A percentile compares a stretch with the other conserved stretches of the same genome.
Conservation (phyloP, 257 asterid species). For the Solanum chmielewskii region DNA sequence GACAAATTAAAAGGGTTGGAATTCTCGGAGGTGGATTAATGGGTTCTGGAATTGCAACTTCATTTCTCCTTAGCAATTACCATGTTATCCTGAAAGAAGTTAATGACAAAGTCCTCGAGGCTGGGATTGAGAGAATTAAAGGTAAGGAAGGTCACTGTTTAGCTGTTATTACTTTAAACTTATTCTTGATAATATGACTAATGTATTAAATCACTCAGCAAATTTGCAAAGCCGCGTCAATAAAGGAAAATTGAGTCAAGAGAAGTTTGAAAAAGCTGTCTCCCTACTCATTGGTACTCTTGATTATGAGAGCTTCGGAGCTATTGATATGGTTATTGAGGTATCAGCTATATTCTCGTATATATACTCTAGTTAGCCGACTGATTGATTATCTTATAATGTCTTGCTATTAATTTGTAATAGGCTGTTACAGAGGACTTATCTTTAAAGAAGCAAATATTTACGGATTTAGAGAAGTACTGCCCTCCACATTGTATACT, state of each 20-base stretch:
- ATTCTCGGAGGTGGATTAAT: conserved; percentile 94
- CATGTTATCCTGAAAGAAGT: conserved; percentile 84
- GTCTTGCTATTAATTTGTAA: neutral
- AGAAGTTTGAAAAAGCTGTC: conserved; percentile 59
- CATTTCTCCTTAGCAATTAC: conserved; percentile 57
- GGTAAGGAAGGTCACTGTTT: conserved; percentile 30
- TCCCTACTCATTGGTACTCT: conserved; percentile 69
- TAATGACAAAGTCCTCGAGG: conserved; percentile 70
- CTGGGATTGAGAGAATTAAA: conserved; percentile 70
- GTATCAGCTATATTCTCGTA: conserved; percentile 16
- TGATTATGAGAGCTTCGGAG: conserved; percentile 83
- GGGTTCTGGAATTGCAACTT: conserved; percentile 98
- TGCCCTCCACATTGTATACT: conserved; percentile 93
- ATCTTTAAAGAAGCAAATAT: conserved; percentile 82
- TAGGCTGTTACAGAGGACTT: conserved; percentile 92
- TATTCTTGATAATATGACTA: neutral
- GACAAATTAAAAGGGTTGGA: conserved; percentile 69
- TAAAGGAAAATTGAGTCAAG: conserved; percentile 77
- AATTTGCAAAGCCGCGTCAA: conserved; percentile 73
- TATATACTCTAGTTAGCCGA: neutral
- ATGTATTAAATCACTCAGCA: conserved; percentile 24
- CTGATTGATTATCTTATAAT: neutral
- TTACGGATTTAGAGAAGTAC: conserved; percentile 66
- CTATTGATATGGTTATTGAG: conserved; percentile 96
- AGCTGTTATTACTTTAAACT: neutral